Evolutionary conservation across 345 rosid genomes (phyloP).

Genomic region (Carallia pectinifolia): DNA sequence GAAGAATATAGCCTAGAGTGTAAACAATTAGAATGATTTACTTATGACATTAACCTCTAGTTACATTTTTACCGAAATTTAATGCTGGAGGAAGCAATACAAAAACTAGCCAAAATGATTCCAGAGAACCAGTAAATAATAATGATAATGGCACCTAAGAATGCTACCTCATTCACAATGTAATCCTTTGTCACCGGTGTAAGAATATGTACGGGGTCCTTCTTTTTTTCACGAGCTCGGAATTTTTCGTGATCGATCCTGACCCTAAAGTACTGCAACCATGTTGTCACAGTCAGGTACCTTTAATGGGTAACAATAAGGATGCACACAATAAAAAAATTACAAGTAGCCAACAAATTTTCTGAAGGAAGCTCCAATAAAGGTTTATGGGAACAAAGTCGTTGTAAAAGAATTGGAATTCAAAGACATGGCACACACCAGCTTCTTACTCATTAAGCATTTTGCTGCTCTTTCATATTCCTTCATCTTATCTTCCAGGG

Average conservation of each 20-base stretch:
- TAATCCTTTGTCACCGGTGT: conserved; percentile 70
- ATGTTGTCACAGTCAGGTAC: neutral
- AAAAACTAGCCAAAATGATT: neutral
- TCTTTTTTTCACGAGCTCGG: conserved; percentile 63
- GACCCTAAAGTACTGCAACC: conserved; percentile 16
- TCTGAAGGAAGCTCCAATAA: no score
- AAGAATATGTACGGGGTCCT: conserved; percentile 65
- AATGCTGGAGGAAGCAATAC: neutral
- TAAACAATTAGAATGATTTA: neutral
- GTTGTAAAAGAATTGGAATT: neutral
- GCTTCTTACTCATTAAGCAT: conserved; percentile 53
- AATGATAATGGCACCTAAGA: neutral
- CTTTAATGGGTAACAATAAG: neutral
- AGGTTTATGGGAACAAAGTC: no score
- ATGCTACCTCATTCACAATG: conserved; percentile 63
- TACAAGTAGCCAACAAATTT: no score
- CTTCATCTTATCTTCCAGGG: conserved; percentile 44
- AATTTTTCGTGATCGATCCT: conserved; percentile 56
- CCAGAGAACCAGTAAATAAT: neutral
- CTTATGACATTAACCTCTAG: neutral
- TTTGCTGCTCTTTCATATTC: conserved; percentile 82
- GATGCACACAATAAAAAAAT: neutral
- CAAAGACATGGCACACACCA: conserved; percentile 50
- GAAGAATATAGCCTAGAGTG: neutral
- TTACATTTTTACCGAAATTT: neutral